These are phyloP conservation scores for Flaveria trinervia DNA, from an alignment of 129 eudicot genomes.

Conservation along the genomic window DNA sequence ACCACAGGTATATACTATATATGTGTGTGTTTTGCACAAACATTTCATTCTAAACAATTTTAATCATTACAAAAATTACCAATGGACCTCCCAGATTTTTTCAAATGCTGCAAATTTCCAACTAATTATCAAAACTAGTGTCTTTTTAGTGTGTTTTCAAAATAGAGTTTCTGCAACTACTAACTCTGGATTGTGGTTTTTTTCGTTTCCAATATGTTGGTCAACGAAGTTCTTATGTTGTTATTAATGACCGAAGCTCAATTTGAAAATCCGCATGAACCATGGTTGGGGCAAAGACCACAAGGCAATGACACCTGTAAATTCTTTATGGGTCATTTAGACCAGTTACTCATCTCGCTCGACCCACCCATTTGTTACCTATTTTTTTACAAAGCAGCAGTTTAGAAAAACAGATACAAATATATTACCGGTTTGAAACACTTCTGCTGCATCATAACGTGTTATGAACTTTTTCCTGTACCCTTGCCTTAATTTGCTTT, in stretches of 20 bases:
- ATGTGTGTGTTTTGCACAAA: no score
- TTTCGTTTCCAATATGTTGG: no score
- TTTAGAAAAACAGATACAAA: conserved; percentile 10
- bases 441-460: conserved; percentile 46
- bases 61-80: neutral
- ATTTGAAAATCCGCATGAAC: neutral
- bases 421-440: conserved; percentile 65
- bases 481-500: conserved; percentile 53
- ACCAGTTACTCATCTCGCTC: neutral
- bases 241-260: neutral
- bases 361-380: neutral
- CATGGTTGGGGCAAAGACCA: neutral
- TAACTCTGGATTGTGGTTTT: neutral
- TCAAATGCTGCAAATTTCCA: neutral
- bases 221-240: neutral
- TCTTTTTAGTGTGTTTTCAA: neutral
- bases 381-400: neutral
- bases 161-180: neutral
- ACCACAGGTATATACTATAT: no score
- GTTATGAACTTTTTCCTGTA: conserved; percentile 34
- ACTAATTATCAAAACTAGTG: neutral
- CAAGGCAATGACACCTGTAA: neutral
- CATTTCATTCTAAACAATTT: neutral
- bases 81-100: neutral
- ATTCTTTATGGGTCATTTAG: no score